Evolutionary conservation across 2,329 filamentous ascomycete genomes (phyloP).

Genomic region (Xenosphaeropsis pyriputrescens): DNA sequence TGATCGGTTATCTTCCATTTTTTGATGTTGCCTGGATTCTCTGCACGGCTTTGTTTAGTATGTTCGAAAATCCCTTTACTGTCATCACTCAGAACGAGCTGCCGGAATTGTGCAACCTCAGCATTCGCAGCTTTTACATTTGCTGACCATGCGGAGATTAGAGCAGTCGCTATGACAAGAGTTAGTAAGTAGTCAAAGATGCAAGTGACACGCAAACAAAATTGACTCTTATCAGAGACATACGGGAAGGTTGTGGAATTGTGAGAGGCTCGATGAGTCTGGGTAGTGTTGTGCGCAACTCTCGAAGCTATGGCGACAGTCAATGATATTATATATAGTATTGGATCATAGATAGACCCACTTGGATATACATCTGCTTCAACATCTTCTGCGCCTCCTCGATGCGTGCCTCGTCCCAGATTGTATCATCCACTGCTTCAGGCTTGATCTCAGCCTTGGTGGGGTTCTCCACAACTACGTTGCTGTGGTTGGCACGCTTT

Average conservation of each 20-base stretch:
- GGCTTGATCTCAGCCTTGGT: background rate
- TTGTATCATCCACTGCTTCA: constrained; percentile 3
- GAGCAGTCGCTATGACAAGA: constrained; percentile 28
- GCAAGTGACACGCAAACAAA: background rate
- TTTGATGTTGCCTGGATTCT: constrained; percentile 39
- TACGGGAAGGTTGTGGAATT: constrained; percentile 34
- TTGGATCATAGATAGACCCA: constrained; percentile 3
- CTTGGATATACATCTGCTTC: constrained; percentile 21
- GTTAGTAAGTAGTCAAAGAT: constrained; percentile 1
- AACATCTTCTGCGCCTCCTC: constrained; percentile 16
- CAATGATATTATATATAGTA: too few relatives aligned
- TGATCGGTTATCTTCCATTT: constrained; percentile 44
- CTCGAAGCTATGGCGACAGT: constrained; percentile 22
- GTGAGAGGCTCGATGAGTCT: constrained; percentile 35
- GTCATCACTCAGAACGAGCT: constrained; percentile 13
- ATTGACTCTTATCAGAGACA: constrained; percentile 9
- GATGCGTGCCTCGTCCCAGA: constrained; percentile 18
- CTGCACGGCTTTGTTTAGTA: constrained; percentile 34
- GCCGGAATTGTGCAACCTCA: constrained; percentile 30
- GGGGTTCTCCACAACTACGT: background rate
- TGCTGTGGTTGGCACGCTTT: too few relatives aligned
- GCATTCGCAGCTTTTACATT: constrained; percentile 29
- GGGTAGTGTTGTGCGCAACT: constrained; percentile 32
- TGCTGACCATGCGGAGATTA: constrained; percentile 31
- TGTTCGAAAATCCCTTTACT: constrained; percentile 31